Evolutionary conservation across 2,329 filamentous ascomycete genomes (phyloP).

Genomic region (Scytalidium lignicola): DNA sequence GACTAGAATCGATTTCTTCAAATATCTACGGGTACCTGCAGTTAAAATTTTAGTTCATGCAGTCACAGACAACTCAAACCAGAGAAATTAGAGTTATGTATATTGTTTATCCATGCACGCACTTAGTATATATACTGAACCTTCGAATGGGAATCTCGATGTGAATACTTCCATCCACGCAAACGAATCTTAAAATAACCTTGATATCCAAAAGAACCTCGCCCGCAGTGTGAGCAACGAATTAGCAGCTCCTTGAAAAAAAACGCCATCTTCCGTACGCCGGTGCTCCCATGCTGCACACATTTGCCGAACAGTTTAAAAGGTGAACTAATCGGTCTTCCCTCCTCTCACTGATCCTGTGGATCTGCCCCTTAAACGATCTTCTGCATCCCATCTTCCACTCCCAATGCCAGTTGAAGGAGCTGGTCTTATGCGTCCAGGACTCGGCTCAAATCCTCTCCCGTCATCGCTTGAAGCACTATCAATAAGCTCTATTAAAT

Average conservation of each 20-base stretch:
- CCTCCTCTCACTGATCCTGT: neutral
- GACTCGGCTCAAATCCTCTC: constrained; percentile 23
- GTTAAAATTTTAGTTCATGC: neutral
- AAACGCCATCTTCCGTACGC: neutral
- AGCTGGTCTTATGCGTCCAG: constrained; percentile 12
- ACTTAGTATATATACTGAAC: no score
- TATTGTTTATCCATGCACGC: no score
- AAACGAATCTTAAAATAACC: neutral
- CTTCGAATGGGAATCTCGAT: neutral
- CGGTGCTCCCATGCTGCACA: neutral
- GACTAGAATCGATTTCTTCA: no score
- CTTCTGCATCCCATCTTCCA: constrained; percentile 10
- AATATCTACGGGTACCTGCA: no score
- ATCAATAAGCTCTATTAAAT: constrained; percentile 69
- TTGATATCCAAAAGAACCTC: neutral
- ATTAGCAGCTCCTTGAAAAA: neutral
- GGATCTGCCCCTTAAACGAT: neutral
- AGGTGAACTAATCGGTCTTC: constrained; percentile 1
- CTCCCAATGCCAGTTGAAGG: constrained; percentile 12
- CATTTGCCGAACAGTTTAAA: neutral
- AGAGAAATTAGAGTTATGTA: neutral
- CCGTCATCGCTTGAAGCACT: constrained; percentile 52
- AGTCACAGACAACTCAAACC: neutral
- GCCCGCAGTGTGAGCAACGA: neutral
- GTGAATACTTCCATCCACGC: neutral